Conservation (phyloP, 2,329 filamentous ascomycete genomes). For the Talaromyces sp. region DNA sequence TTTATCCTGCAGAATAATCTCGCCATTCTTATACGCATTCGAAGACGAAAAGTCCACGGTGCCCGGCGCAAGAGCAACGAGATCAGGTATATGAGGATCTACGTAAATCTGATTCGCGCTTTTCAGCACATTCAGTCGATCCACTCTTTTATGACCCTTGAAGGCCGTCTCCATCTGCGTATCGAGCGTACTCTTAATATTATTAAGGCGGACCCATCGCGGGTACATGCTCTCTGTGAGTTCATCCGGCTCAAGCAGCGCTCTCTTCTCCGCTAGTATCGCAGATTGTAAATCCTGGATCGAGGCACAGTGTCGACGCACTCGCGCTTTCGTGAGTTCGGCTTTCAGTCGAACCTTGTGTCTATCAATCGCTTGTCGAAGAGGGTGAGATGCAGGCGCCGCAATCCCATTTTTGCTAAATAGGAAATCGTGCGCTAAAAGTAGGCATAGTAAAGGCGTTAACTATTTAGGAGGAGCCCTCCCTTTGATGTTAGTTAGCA, state of each 20-base stretch:
- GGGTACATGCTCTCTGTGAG: conserved; percentile 56
- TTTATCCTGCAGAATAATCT: conserved; percentile 91
- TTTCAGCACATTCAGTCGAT: conserved; percentile 59
- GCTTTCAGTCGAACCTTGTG: conserved; percentile 79
- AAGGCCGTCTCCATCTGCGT: conserved; percentile 77
- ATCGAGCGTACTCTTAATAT: conserved; percentile 67
- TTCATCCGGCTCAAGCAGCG: conserved; percentile 47
- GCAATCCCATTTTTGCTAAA: conserved; percentile 79
- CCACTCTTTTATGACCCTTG: conserved; percentile 58
- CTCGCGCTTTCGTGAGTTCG: conserved; percentile 76
- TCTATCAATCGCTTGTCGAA: conserved; percentile 71
- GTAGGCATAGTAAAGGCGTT: conserved; percentile 72
- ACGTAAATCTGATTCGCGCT: conserved; percentile 56
- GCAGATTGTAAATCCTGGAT: conserved; percentile 59
- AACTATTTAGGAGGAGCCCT: conserved; percentile 55
- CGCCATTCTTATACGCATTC: conserved; percentile 70
- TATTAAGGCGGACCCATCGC: conserved; percentile 90
- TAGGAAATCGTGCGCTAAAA: conserved; percentile 83
- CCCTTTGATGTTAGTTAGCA: conserved; percentile 40
- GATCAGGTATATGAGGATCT: conserved; percentile 79
- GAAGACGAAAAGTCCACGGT: conserved; percentile 68
- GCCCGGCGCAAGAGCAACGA: conserved; percentile 73
- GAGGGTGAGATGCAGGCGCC: conserved; percentile 73
- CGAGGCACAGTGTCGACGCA: conserved; percentile 68
- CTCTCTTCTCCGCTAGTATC: conserved; percentile 37